Evolutionary conservation across 2,329 filamentous ascomycete species (phyloP).

Genomic region (Penicillium sp.): DNA sequence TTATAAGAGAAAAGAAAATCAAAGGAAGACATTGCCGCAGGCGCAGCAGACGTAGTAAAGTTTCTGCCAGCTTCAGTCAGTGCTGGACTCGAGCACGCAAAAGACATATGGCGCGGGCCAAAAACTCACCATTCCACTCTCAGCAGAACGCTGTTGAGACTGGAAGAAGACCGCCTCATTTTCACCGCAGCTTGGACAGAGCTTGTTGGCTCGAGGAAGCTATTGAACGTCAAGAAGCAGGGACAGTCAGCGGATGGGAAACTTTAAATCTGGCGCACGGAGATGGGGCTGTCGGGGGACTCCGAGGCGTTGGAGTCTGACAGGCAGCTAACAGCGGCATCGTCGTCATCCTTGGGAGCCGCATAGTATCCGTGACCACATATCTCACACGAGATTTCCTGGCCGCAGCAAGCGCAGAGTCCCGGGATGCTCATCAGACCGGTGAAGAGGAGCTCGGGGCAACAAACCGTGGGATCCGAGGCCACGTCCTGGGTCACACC

Average conservation of each 20-base stretch:
- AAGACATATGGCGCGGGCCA: constrained; percentile 5
- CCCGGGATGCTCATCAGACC: constrained; percentile 10
- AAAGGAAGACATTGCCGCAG: constrained; percentile 76
- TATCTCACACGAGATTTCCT: constrained; percentile 49
- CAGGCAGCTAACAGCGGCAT: constrained; percentile 8
- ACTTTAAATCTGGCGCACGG: constrained; percentile 10
- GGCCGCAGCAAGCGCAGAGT: constrained; percentile 55
- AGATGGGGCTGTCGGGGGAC: constrained; percentile 1
- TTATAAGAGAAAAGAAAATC: constrained; percentile 18
- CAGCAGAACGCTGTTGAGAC: constrained; percentile 91
- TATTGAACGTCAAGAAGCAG: constrained; percentile 39
- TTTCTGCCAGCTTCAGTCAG: constrained; percentile 53
- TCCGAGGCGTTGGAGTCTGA: neutral
- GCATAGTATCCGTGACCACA: constrained; percentile 41
- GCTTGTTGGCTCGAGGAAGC: constrained; percentile 84
- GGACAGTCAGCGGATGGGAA: constrained; percentile 29
- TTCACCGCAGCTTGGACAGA: constrained; percentile 77
- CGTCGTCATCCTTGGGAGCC: constrained; percentile 11
- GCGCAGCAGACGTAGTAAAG: constrained; percentile 89
- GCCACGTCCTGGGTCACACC: constrained; percentile 96
- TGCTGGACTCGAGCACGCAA: neutral
- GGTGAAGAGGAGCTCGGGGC: constrained; percentile 26
- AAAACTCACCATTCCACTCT: constrained; percentile 88
- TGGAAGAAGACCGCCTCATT: constrained; percentile 97
- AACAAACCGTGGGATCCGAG: constrained; percentile 96